Conservation (phyloP, 2,329 filamentous ascomycete species). For the Ascocoryne sarcoides region DNA sequence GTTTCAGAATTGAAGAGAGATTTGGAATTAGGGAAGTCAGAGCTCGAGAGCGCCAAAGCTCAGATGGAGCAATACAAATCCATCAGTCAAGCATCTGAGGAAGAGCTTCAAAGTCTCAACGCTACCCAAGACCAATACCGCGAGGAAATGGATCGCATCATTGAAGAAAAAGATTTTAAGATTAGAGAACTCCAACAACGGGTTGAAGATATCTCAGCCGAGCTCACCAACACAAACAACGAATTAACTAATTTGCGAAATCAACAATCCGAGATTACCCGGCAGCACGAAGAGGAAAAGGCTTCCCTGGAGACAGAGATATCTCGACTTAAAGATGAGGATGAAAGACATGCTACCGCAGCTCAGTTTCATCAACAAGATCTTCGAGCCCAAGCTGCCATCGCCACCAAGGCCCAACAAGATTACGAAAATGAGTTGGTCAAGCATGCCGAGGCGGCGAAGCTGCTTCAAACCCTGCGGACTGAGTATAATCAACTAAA, state of each 20-base stretch:
- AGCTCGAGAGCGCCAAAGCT: slow-evolving; percentile 71
- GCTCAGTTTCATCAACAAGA: slow-evolving; percentile 84
- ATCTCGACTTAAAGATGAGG: slow-evolving; percentile 71
- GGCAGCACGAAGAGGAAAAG: slow-evolving; percentile 74
- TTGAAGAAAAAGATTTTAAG: slow-evolving; percentile 69
- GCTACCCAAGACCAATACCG: slow-evolving; percentile 78
- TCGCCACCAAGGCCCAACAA: slow-evolving; percentile 85
- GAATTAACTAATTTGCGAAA: slow-evolving; percentile 76
- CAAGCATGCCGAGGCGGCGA: slow-evolving; percentile 93
- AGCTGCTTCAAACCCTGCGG: slow-evolving; percentile 69
- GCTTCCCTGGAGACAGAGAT: slow-evolving; percentile 70
- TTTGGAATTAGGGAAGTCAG: slow-evolving; percentile 69
- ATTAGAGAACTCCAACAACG: slow-evolving; percentile 77
- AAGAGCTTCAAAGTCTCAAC: slow-evolving; percentile 71
- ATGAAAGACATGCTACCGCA: slow-evolving; percentile 68
- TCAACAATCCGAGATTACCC: slow-evolving; percentile 65
- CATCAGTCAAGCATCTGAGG: slow-evolving; percentile 80
- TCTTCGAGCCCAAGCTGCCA: slow-evolving; percentile 85
- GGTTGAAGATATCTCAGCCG: slow-evolving; percentile 72
- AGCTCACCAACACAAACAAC: slow-evolving; percentile 71
- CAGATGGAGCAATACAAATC: slow-evolving; percentile 83
- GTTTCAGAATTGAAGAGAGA: slow-evolving; percentile 81
- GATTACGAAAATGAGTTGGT: slow-evolving; percentile 92
- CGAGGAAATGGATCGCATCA: slow-evolving; percentile 70
- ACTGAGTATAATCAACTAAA: slow-evolving; percentile 75